phyloP scores from a whole-genome alignment of 2,329 filamentous ascomycete species.

The Cladophialophora immunda region DNA sequence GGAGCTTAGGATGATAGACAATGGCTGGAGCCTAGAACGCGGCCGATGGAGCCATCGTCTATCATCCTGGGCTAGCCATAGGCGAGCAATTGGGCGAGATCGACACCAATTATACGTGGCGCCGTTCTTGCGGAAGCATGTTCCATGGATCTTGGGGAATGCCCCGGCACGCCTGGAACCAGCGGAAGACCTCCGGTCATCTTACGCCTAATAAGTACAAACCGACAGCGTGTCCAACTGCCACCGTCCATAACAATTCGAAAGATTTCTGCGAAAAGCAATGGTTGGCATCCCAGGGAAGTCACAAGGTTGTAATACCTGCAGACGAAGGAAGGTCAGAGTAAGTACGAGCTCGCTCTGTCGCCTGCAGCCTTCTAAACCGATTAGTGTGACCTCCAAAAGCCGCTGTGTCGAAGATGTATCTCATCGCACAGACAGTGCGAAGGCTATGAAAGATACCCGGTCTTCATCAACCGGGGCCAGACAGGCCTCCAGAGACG shows the following conservation, averaged over 20 bases:
- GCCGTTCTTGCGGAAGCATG: background rate
- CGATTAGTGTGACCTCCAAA: conserved; percentile 24
- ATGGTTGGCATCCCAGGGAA: conserved; percentile 26
- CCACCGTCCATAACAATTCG: background rate
- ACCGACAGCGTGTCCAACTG: background rate
- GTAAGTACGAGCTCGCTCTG: background rate
- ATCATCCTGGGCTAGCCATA: background rate
- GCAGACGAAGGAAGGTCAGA: conserved; percentile 25
- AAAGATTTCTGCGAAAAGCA: background rate
- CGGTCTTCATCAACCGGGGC: conserved; percentile 29
- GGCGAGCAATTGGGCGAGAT: background rate
- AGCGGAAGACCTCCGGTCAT: background rate
- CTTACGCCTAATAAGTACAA: background rate
- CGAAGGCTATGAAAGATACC: conserved; percentile 27
- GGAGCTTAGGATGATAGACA: too few species aligned
- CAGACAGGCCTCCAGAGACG: conserved; percentile 24
- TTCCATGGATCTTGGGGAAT: background rate
- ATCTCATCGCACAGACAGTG: conserved; percentile 13
- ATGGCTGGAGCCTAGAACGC: too few species aligned
- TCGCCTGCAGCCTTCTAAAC: background rate
- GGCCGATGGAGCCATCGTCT: too few species aligned
- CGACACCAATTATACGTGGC: background rate
- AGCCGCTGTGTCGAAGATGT: conserved; percentile 23
- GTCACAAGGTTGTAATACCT: conserved; percentile 29
- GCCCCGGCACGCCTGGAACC: too few species aligned